phyloP scores from a whole-genome alignment of 2,329 filamentous ascomycete species.

The Neocatenulostroma microsporum region DNA sequence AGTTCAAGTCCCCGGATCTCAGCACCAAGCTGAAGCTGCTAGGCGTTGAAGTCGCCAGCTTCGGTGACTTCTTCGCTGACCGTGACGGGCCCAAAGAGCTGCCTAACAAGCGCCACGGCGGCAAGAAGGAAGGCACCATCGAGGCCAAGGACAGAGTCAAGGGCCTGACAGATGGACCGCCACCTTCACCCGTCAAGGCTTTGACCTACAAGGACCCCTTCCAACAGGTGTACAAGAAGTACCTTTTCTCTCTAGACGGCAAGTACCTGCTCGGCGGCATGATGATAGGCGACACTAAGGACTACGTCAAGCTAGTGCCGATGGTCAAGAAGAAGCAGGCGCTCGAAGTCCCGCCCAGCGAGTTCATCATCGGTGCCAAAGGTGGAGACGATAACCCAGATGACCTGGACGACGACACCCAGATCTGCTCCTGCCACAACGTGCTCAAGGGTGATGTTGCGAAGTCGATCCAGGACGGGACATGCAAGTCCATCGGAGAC shows the following conservation, averaged over 20 bases:
- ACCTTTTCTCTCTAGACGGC: slow-evolving; percentile 80
- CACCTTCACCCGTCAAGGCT: slow-evolving; percentile 62
- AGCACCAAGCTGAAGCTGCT: slow-evolving; percentile 88
- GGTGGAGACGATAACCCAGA: slow-evolving; percentile 69
- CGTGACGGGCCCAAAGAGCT: slow-evolving; percentile 69
- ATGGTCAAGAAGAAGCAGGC: slow-evolving; percentile 78
- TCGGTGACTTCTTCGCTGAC: slow-evolving; percentile 90
- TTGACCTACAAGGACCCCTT: slow-evolving; percentile 87
- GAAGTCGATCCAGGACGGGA: slow-evolving; percentile 63
- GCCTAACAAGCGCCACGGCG: slow-evolving; percentile 50
- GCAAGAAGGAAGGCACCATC: slow-evolving; percentile 36
- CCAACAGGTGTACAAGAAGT: slow-evolving; percentile 84
- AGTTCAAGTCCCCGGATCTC: slow-evolving; percentile 74
- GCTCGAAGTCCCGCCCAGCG: slow-evolving; percentile 67
- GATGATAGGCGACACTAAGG: slow-evolving; percentile 91
- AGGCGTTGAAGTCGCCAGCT: slow-evolving; percentile 85
- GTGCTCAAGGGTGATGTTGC: slow-evolving; percentile 78
- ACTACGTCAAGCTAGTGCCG: slow-evolving; percentile 82
- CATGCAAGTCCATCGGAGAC: slow-evolving; percentile 71
- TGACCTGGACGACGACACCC: slow-evolving; percentile 75
- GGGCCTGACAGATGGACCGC: slow-evolving; percentile 47
- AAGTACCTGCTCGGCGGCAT: slow-evolving; percentile 90
- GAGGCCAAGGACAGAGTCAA: slow-evolving; percentile 41
- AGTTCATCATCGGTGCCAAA: slow-evolving; percentile 73
- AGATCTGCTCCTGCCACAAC: slow-evolving; percentile 90